Evolutionary conservation across 2,329 filamentous ascomycete genomes (phyloP).

Genomic region (Aureobasidium sp.): DNA sequence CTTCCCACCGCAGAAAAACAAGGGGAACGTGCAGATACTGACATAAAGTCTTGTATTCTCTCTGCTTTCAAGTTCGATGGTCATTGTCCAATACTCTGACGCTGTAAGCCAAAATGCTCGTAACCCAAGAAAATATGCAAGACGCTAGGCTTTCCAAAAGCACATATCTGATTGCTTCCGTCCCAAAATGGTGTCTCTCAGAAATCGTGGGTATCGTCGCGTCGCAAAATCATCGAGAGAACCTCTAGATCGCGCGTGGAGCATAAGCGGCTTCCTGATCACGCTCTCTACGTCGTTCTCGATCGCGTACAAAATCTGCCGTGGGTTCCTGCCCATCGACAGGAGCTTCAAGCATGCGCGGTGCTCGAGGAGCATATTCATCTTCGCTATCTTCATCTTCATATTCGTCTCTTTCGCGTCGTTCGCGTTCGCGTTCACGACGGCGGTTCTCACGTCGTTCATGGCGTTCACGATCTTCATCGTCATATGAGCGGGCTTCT

Average conservation of each 20-base stretch:
- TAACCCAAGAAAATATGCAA: not conserved
- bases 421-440: conserved; percentile 23
- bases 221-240: not conserved
- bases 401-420: conserved; percentile 29
- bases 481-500: conserved; percentile 27
- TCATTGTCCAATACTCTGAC: not conserved
- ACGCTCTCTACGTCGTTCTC: conserved; percentile 18
- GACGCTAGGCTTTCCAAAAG: not conserved
- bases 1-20: too few relatives aligned
- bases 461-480: conserved; percentile 21
- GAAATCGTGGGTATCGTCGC: not conserved
- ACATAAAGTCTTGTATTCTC: not conserved
- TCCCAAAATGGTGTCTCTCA: not conserved
- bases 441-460: conserved; percentile 22
- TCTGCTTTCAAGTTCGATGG: not conserved
- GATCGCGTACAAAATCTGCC: conserved; percentile 14
- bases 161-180: not conserved
- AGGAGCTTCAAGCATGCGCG: conserved; percentile 30
- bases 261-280: conserved; percentile 23
- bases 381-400: conserved; percentile 27
- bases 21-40: not conserved
- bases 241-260: conserved; percentile 22
- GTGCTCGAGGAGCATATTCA: conserved; percentile 25
- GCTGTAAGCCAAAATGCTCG: not conserved
- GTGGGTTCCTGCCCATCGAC: conserved; percentile 15